Evolutionary conservation across 1,139 yeast genomes (phyloP).

Genomic region (Scheffersomyces lignicola): DNA sequence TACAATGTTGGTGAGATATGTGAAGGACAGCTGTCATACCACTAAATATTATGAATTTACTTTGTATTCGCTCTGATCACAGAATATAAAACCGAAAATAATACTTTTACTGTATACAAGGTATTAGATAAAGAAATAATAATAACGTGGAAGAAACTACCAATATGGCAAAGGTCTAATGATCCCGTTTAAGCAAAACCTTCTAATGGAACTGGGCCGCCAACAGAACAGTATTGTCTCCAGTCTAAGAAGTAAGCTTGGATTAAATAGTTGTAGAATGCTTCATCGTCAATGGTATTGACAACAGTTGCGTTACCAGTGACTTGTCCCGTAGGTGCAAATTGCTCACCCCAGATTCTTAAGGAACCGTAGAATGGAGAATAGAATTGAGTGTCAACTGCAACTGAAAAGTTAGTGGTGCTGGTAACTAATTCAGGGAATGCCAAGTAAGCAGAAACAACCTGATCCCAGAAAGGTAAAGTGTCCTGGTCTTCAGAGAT

Average conservation of each 20-base stretch:
- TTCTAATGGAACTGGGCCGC: conserved; percentile 6
- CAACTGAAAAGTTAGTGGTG: conserved; percentile 24
- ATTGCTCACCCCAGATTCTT: conserved; percentile 31
- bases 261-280: conserved; percentile 26
- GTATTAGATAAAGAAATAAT: too few relatives aligned
- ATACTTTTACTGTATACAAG: too few relatives aligned
- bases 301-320: conserved; percentile 36
- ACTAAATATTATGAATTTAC: too few relatives aligned
- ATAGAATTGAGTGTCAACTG: conserved; percentile 37
- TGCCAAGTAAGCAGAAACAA: conserved; percentile 32
- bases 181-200: conserved; percentile 2
- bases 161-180: too few relatives aligned
- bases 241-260: conserved; percentile 31
- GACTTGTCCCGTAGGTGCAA: conserved; percentile 27
- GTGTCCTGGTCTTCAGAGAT: conserved; percentile 15
- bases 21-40: too few relatives aligned
- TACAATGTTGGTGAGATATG: too few relatives aligned
- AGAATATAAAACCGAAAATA: too few relatives aligned
- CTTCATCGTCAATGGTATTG: conserved; percentile 25
- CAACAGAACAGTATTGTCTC: conserved; percentile 29
- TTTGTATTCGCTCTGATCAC: too few relatives aligned
- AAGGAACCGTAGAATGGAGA: conserved; percentile 41
- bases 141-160: too few relatives aligned
- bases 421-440: conserved; percentile 29
- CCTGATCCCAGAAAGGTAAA: conserved; percentile 43